Evolutionary conservation across 257 asterid species (phyloP), one percentile per base, ranked within the genome.

Genomic region (Cynanchum wilfordii): DNA sequence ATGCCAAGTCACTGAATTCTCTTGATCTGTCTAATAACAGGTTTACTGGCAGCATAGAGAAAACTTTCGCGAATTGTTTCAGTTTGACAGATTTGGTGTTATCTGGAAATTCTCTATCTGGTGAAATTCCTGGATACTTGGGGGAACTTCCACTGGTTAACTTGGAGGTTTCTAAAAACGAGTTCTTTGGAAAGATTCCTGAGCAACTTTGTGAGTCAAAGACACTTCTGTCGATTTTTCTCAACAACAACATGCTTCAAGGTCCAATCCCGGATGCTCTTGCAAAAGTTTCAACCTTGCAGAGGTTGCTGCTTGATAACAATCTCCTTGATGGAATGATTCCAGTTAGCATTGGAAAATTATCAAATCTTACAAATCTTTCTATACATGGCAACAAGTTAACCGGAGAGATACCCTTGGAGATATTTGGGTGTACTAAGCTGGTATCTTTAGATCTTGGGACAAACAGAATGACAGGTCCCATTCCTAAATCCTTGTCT

Each of bases 381-480:
- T 89, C 94, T n/a, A 73, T 92, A 29, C 87, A 73, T 75, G 96
- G 93, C 60, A 92, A 92, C 81, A 84, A 76, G 24, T 73, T 92
- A 25, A 77, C 67, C 9, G 98, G 96, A 72, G 81, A 72, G 55
- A 82, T 92, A 66, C 97, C 96, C 4, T 11, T 51, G 2, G 91
- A 89, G 83, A 83, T 92, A 44, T 92, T 90, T 15, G 75, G 85
- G 36, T 90, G 97, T 82, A 79, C 82, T 4, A 84, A 78, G 77
- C 83, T 92, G 52, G 89, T 92, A 3, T 87, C 94, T 52, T 72
- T 92, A 60, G 86, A 92, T 70, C 79, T 92, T 5, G 89, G 98
- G 22, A 80, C 78, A 40, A 92, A 90, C 68, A 62, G 36, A 25
- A 75, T 92, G 42, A 79, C 77, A 0, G 95, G 98, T 58, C 50